Percentiles rank a stretch among this genome's conserved stretches.
These are phyloP conservation scores for Acanthamoeba culbertsoni DNA, from an alignment of 208 protist genomes.

Conservation along the genomic window DNA sequence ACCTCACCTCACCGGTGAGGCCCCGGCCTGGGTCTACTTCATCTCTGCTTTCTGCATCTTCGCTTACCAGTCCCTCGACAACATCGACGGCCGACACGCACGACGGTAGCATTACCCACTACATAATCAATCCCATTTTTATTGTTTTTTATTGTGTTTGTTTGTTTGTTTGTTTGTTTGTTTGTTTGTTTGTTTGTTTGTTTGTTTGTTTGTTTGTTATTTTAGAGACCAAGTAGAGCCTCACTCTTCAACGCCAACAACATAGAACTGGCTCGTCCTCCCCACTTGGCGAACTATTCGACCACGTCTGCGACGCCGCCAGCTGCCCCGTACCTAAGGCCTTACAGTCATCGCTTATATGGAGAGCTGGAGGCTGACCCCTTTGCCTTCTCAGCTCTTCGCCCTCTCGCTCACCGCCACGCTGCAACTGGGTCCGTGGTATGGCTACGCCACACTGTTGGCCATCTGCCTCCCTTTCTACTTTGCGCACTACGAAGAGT, in stretches of 20 bases:
- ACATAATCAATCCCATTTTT: background rate
- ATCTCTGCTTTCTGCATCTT: background rate
- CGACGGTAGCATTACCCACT: background rate
- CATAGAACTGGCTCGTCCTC: background rate
- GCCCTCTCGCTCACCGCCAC: background rate
- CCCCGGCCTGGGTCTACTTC: constrained; percentile 19
- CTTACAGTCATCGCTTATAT: background rate
- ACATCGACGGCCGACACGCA: background rate
- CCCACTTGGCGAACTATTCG: constrained; percentile 15
- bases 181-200: too few relatives aligned
- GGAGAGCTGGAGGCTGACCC: background rate
- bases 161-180: background rate
- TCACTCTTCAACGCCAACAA: too few relatives aligned
- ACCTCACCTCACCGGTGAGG: background rate
- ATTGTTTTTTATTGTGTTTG: background rate
- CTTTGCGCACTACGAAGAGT: constrained; percentile 41
- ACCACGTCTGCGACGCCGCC: constrained; percentile 5
- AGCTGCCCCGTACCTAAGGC: background rate
- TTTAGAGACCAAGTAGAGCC: too few relatives aligned
- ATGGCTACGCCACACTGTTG: background rate
- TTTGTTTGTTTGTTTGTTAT: too few relatives aligned
- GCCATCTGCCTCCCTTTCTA: background rate
- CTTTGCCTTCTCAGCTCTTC: background rate
- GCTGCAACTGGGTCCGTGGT: background rate
- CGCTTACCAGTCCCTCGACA: constrained; percentile 34